Evolutionary conservation across 148 eudicot genomes (phyloP).

Genomic region (Gaultheria prostrata): DNA sequence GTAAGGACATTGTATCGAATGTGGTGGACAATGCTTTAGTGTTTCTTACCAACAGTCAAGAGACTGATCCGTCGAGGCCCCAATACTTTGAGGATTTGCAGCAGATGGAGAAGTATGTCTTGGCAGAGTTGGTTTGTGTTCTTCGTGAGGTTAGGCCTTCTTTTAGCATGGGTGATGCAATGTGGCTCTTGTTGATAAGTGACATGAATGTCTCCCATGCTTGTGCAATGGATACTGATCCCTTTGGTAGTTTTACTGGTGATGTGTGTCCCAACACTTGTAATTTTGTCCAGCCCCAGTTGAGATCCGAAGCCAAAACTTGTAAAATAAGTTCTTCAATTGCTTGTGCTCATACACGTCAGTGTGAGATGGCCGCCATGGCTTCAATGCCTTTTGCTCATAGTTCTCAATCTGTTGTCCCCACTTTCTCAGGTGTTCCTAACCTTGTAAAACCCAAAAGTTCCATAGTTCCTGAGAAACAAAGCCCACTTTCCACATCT

Average conservation of each 20-base stretch:
- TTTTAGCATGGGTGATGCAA: slow-evolving; percentile 90
- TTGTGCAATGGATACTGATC: slow-evolving; percentile 76
- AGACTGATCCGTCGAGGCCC: slow-evolving; percentile 45
- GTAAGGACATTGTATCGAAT: slow-evolving; percentile 76
- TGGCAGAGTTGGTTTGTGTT: slow-evolving; percentile 83
- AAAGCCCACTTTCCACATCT: slow-evolving; percentile 27
- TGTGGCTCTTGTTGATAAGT: slow-evolving; percentile 91
- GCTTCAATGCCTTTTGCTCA: slow-evolving; percentile 24
- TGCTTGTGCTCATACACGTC: slow-evolving; percentile 34
- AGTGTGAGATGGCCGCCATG: slow-evolving; percentile 22
- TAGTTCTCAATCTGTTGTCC: slow-evolving; percentile 31
- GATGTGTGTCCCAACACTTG: slow-evolving; percentile 37
- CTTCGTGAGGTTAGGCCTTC: slow-evolving; percentile 81
- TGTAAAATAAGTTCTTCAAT: slow-evolving; percentile 30
- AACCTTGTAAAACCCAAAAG: slow-evolving; percentile 39
- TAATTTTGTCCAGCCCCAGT: slow-evolving; percentile 34
- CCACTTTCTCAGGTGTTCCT: slow-evolving; percentile 23
- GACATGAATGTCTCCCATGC: slow-evolving; percentile 97
- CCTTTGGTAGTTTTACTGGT: slow-evolving; percentile 37
- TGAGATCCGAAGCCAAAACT: slow-evolving; percentile 40
- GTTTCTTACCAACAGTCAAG: slow-evolving; percentile 61
- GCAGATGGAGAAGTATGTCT: slow-evolving; percentile 70
- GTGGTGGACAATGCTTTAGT: slow-evolving; percentile 75
- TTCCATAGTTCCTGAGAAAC: slow-evolving; percentile 34
- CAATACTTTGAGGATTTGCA: slow-evolving; percentile 67